A percentile compares a stretch with the other conserved stretches of the same genome.
Conservation (phyloP, 495 filamentous ascomycete genomes). For the Cercophora newfieldiana region DNA sequence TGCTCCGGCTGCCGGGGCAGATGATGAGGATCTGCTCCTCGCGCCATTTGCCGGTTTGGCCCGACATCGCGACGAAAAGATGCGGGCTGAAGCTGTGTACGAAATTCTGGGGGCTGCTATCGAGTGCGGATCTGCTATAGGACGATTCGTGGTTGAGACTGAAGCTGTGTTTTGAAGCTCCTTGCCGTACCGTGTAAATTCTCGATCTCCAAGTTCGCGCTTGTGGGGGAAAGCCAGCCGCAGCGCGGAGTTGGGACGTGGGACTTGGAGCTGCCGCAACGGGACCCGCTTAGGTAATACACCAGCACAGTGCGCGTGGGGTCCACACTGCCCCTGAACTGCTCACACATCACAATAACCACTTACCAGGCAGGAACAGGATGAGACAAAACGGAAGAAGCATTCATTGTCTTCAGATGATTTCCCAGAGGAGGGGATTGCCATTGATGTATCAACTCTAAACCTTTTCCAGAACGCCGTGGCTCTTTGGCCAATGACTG, state of each 20-base stretch:
- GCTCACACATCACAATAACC: no score
- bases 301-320: not conserved
- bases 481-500: not conserved
- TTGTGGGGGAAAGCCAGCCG: not conserved
- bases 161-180: conserved; percentile 6
- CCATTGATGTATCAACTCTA: not conserved
- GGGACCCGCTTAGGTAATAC: conserved; percentile 19
- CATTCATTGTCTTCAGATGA: not conserved
- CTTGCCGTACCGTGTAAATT: conserved; percentile 11
- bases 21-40: conserved; percentile 69
- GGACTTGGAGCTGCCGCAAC: not conserved
- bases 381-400: no score
- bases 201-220: conserved; percentile 9
- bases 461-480: not conserved
- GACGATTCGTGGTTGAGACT: not conserved
- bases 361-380: no score
- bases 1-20: conserved; percentile 90
- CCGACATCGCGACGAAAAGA: conserved; percentile 38
- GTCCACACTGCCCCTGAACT: not conserved
- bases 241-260: conserved; percentile 7
- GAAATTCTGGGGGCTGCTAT: not conserved
- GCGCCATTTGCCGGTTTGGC: conserved; percentile 51
- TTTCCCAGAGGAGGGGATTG: not conserved
- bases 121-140: not conserved
- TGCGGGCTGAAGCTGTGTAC: not conserved